Percentiles rank a stretch among this genome's conserved stretches.
These are phyloP conservation scores for Stachybotrys chlorohalonatus DNA, from an alignment of 2,329 filamentous ascomycete species.

Conservation along the genomic window DNA sequence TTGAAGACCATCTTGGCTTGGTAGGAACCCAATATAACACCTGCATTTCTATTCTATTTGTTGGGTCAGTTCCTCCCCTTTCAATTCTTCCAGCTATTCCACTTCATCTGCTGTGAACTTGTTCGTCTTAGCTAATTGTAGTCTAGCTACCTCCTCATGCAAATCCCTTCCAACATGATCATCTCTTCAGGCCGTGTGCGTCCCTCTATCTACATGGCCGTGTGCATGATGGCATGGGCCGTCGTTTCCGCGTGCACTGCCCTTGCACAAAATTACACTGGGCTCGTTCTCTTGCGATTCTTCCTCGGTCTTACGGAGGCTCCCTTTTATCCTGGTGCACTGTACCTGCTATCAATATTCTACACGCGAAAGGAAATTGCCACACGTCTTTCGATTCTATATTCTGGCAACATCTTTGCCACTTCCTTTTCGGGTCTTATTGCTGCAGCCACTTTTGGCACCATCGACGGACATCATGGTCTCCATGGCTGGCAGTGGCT, in stretches of 20 bases:
- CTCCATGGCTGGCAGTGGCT: slow-evolving; percentile 23
- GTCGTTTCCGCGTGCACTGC: slow-evolving; percentile 31
- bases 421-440: slow-evolving; percentile 34
- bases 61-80: slow-evolving; percentile 19
- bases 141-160: slow-evolving; percentile 13
- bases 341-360: slow-evolving; percentile 39
- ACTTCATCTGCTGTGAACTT: neutral
- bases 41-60: slow-evolving; percentile 24
- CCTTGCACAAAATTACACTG: slow-evolving; percentile 28
- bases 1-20: slow-evolving; percentile 42
- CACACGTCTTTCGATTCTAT: slow-evolving; percentile 34
- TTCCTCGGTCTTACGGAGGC: slow-evolving; percentile 30
- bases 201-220: slow-evolving; percentile 33
- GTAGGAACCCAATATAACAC: slow-evolving; percentile 24
- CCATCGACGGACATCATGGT: slow-evolving; percentile 14
- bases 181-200: slow-evolving; percentile 25
- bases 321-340: slow-evolving; percentile 23
- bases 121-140: neutral
- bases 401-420: slow-evolving; percentile 27
- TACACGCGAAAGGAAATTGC: slow-evolving; percentile 42
- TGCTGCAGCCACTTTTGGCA: slow-evolving; percentile 29
- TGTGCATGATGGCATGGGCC: slow-evolving; percentile 27
- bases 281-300: slow-evolving; percentile 32
- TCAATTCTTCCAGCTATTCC: neutral
- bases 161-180: slow-evolving; percentile 30